phyloP scores from a whole-genome alignment of 495 filamentous ascomycete species.

The Geopyxis carbonaria region DNA sequence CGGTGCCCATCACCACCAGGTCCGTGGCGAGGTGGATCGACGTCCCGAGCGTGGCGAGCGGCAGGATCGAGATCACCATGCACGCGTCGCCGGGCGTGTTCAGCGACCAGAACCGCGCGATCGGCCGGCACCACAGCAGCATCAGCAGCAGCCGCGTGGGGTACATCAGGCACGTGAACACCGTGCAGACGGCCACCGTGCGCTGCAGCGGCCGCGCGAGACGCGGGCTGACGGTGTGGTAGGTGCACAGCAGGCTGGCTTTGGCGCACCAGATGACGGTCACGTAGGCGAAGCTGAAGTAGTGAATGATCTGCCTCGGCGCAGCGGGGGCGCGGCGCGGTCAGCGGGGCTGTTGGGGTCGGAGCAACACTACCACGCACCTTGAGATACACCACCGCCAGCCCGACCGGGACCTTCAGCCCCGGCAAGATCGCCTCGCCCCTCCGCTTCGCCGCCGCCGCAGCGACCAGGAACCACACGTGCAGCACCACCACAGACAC shows the following conservation, averaged over 20 bases:
- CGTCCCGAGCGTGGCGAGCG: no score
- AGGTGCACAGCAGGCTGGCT: background rate
- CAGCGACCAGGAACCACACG: no score
- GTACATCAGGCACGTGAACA: background rate
- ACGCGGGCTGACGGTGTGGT: background rate
- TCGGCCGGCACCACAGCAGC: background rate
- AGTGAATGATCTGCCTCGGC: background rate
- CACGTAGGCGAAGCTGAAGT: background rate
- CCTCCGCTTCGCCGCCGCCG: no score
- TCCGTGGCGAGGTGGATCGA: background rate
- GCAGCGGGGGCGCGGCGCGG: no score
- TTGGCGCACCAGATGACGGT: background rate
- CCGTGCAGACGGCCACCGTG: background rate
- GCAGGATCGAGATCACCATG: background rate
- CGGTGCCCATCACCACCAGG: background rate
- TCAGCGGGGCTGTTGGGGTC: no score
- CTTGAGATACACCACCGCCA: no score
- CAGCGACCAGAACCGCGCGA: background rate
- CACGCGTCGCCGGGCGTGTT: background rate
- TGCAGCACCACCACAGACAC: no score
- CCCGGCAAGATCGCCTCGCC: no score
- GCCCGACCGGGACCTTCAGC: no score
- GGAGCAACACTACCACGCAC: no score
- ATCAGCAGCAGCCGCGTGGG: background rate
- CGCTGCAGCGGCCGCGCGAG: background rate